phyloP scores from a whole-genome alignment of 139 green algal species.

The Coccomyxa sp. region DNA sequence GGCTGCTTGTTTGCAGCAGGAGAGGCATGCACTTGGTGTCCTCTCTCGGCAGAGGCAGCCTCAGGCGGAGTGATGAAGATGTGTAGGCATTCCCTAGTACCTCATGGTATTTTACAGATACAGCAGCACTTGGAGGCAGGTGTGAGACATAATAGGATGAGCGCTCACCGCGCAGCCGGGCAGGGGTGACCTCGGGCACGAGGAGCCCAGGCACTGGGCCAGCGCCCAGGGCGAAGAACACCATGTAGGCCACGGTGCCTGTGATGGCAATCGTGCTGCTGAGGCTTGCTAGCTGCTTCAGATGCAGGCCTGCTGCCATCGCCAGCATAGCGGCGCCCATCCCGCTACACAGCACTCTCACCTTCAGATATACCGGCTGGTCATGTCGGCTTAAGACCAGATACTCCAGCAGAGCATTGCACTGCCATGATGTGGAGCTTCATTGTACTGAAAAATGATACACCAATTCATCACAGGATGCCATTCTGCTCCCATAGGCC shows the following conservation, averaged over 20 bases:
- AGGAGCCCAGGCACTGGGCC: slow-evolving; percentile 90
- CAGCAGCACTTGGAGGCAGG: neutral
- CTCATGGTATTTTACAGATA: neutral
- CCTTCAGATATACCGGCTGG: too few relatives aligned
- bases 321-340: slow-evolving; percentile 68
- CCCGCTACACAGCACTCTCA: too few relatives aligned
- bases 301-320: slow-evolving; percentile 73
- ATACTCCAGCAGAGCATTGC: too few relatives aligned
- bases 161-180: slow-evolving; percentile 64
- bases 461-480: too few relatives aligned
- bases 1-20: neutral
- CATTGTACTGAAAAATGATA: too few relatives aligned
- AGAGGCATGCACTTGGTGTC: neutral
- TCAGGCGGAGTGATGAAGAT: neutral
- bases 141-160: neutral
- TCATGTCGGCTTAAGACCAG: too few relatives aligned
- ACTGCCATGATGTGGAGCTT: too few relatives aligned
- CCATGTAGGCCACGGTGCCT: slow-evolving; percentile 87
- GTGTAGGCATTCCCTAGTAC: neutral
- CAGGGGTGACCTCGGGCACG: slow-evolving; percentile 84
- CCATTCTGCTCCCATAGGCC: too few relatives aligned
- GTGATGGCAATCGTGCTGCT: slow-evolving; percentile 56
- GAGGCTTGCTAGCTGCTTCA: slow-evolving; percentile 25
- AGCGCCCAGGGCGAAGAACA: slow-evolving; percentile 83
- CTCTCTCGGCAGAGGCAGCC: neutral